Evolutionary conservation across 257 asterid species (phyloP), one percentile per base, ranked within the genome.

Genomic region (Oldenlandia corymbosa): DNA sequence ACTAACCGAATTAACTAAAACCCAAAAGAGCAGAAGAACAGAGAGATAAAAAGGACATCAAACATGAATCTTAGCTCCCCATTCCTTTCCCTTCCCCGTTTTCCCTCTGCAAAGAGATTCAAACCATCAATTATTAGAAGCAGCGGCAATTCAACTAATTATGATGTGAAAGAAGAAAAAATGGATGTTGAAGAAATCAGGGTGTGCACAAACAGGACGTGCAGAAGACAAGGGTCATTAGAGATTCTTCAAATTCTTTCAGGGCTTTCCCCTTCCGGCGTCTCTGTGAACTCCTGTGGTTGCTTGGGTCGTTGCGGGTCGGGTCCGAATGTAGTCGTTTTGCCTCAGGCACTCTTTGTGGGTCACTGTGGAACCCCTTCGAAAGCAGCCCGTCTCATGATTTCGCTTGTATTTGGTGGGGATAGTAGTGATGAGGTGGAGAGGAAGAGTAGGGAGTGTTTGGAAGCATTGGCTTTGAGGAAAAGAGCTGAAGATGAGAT

Each of bases 401-500:
- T 82, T 32, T 70, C 66, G 3, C 16, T 54, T n/a, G 47, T 30
- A 7, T 18, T 21, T 10, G 57, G 80, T 27, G 32, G 51, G 45
- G 80, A 83, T n/a, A 63, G 68, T 10, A 75, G 31, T 37, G 66
- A 20, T 30, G 85, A 65, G 30, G 68, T 26, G 59, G 75, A 55
- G 63, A 60, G 56, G 36, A 73, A 65, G 46, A 65, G 56, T 65
- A 64, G 28, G 62, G 73, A 55, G 68, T 82, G 90, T 65, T 80
- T 91, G 87, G 91, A 83, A 63, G 96, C 96, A 21, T 71, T 91
- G 76, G 92, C 90, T 1, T 83, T 91, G 86, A 83, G 95, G 78
- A 88, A 84, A 76, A 80, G 83, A 66, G 95, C 87, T 36, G 94
- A 83, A 62, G 84, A 86, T 65, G 91, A 83, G 79, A 73, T 72